Conservation (phyloP, 441 rosid species). For the Sinapis alba region DNA sequence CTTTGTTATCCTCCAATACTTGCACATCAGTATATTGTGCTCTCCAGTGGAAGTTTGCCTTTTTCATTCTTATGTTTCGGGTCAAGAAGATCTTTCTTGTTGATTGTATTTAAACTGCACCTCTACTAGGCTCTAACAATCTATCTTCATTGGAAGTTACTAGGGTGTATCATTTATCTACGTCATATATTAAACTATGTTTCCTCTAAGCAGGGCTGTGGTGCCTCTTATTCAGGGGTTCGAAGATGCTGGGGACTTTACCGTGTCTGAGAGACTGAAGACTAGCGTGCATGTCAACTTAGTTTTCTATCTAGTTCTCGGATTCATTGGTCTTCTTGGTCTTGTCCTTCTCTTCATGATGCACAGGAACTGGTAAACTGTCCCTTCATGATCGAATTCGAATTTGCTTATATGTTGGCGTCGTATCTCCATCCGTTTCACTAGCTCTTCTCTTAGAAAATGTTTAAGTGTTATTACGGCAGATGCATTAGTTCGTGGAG, state of each 20-base stretch:
- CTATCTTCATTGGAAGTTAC: conserved; percentile 17
- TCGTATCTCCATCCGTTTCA: neutral
- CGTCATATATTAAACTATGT: conserved; percentile 53
- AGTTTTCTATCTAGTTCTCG: conserved; percentile 85
- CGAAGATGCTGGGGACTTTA: conserved; percentile 99
- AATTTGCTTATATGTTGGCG: neutral
- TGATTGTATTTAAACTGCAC: neutral
- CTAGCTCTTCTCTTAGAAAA: neutral
- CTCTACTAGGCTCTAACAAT: neutral
- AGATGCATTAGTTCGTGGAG: conserved; percentile 5
- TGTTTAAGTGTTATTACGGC: neutral
- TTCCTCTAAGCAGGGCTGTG: conserved; percentile 93
- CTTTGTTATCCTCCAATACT: neutral
- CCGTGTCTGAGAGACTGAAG: conserved; percentile 79
- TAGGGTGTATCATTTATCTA: conserved; percentile 41
- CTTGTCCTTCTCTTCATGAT: conserved; percentile 85
- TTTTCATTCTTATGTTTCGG: neutral
- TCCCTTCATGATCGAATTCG: conserved; percentile 3
- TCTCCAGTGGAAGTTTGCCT: neutral
- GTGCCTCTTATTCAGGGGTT: conserved; percentile 99
- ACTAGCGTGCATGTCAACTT: conserved; percentile 91
- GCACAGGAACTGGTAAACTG: conserved; percentile 54
- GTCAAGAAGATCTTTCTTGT: neutral
- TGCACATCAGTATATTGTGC: neutral
- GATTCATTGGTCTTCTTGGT: conserved; percentile 85